A percentile compares a stretch with the other conserved stretches of the same genome.
Evolutionary conservation across 1,284 basidiomycete genomes (phyloP).

Genomic region (Thecaphora thlaspeos): DNA sequence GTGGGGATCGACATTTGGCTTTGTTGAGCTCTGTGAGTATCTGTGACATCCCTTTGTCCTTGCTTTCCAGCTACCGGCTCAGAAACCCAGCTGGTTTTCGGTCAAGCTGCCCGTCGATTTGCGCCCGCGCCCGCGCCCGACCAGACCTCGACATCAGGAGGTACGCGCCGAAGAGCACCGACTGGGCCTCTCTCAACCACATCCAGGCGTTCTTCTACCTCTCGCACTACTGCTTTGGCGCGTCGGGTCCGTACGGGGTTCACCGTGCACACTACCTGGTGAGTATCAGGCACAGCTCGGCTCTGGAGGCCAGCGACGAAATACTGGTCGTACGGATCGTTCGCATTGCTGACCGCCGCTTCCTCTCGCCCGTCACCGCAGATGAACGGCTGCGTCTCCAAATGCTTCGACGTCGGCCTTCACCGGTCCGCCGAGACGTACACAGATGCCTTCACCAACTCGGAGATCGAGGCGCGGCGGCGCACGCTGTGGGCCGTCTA

Average conservation of each 20-base stretch:
- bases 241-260: constrained; percentile 29
- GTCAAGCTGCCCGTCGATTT: no score
- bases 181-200: constrained; percentile 35
- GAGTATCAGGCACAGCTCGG: no score
- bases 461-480: constrained; percentile 32
- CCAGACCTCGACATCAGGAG: constrained; percentile 29
- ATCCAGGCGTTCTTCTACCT: constrained; percentile 38
- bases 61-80: no score
- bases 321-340: no score
- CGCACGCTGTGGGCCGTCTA: constrained; percentile 37
- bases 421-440: constrained; percentile 38
- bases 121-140: no score
- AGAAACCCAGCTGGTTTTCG: no score
- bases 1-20: constrained; percentile 28
- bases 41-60: no score
- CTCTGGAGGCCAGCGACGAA: no score
- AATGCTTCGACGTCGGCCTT: constrained; percentile 37
- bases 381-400: constrained; percentile 37
- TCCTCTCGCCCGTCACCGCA: no score
- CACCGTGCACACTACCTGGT: constrained; percentile 26
- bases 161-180: constrained; percentile 25
- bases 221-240: constrained; percentile 37
- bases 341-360: no score
- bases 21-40: constrained; percentile 22
- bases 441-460: constrained; percentile 30